Conservation (phyloP, 495 filamentous ascomycete genomes). For the Lichenothelia convexa region DNA sequence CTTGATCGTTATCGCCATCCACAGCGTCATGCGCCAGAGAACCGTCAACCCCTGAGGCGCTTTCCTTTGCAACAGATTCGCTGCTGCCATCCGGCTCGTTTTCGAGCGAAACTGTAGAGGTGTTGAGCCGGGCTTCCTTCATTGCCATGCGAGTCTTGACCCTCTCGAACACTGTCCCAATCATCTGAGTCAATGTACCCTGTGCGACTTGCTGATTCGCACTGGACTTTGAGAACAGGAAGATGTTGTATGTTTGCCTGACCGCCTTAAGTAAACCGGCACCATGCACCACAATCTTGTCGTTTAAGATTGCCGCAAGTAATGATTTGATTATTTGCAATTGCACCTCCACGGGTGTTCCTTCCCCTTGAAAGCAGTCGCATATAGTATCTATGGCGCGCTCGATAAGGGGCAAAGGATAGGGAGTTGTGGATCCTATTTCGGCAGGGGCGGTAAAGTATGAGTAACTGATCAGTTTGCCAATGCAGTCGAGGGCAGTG, state of each 20-base stretch:
- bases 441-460: conserved; percentile 70
- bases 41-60: conserved; percentile 14
- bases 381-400: conserved; percentile 97
- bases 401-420: conserved; percentile 60
- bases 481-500: conserved; percentile 89
- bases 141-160: conserved; percentile 72
- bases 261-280: conserved; percentile 96
- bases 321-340: conserved; percentile 96
- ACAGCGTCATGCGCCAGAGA: conserved; percentile 8
- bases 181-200: conserved; percentile 94
- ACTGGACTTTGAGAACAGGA: conserved; percentile 77
- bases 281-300: conserved; percentile 96
- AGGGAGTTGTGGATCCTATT: conserved; percentile 16
- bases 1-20: conserved; percentile 22
- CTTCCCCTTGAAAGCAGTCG: conserved; percentile 95
- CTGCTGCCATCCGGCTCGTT: conserved; percentile 19
- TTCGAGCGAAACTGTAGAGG: conserved; percentile 24
- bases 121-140: conserved; percentile 52
- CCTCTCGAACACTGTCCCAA: conserved; percentile 90
- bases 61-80: conserved; percentile 17
- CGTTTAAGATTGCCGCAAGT: conserved; percentile 85
- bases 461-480: conserved; percentile 94
- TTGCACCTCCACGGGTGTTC: conserved; percentile 75
- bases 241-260: conserved; percentile 96
- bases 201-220: conserved; percentile 93